A percentile compares a stretch with the other conserved stretches of the same genome.
Evolutionary conservation across 2,329 filamentous ascomycete genomes (phyloP).

Genomic region (Lachnellula suecica): DNA sequence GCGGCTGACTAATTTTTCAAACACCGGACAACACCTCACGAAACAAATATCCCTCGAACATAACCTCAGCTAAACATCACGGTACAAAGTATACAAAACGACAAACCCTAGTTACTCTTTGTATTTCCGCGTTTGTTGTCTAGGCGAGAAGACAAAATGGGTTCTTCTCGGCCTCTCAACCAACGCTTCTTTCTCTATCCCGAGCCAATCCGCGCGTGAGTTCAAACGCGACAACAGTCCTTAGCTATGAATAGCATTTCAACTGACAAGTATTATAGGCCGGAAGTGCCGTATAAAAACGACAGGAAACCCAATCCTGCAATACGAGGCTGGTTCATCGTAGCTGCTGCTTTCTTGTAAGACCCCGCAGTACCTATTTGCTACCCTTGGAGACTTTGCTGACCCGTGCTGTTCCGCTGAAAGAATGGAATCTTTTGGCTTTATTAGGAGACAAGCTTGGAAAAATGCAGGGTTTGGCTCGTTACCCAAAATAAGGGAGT

Average conservation of each 20-base stretch:
- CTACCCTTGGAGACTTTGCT: background rate
- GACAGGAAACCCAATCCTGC: constrained; percentile 17
- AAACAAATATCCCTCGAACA: no score
- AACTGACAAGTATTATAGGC: constrained; percentile 2
- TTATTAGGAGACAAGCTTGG: constrained; percentile 15
- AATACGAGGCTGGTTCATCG: constrained; percentile 13
- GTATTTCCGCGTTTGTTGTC: no score
- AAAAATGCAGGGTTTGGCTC: constrained; percentile 20
- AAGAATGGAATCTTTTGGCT: constrained; percentile 18
- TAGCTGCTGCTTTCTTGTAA: constrained; percentile 15
- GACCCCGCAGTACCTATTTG: background rate
- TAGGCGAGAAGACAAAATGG: no score
- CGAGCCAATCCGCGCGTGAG: background rate
- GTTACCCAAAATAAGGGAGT: constrained; percentile 12
- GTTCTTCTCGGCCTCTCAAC: background rate
- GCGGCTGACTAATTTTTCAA: no score
- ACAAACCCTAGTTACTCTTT: no score
- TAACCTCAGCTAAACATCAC: no score
- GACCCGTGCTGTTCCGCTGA: background rate
- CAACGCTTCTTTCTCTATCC: background rate
- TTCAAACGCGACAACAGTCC: background rate
- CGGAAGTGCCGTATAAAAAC: constrained; percentile 18
- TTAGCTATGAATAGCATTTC: background rate
- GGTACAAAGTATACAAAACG: no score
- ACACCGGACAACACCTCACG: no score